Base-by-base conservation (phyloP, 352 stramenopile species). In the Globisporangium nodosum region DNA sequence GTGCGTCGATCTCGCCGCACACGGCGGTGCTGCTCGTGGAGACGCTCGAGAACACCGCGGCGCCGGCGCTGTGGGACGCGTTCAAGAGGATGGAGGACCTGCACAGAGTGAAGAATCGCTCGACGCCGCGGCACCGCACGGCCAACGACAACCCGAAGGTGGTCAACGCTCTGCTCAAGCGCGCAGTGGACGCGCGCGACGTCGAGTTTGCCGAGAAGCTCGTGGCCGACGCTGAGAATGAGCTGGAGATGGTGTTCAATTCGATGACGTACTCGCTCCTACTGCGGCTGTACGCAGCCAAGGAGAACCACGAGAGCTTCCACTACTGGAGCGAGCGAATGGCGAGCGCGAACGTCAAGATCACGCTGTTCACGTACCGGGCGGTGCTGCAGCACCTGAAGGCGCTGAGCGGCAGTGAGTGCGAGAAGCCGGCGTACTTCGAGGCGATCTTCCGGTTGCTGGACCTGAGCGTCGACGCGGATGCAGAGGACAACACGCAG, bases 201-300 rank as follows among this genome's bases (percentile, higher is more conserved):
- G 65, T 48, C 21, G 55, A 54, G 16, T 60, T 89, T 52, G 81
- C 79, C 11, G 79, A 91, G 56, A 62, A 69, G 56, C 70, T 91
- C 51, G 65, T 89, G 6, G 48, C 49, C 0, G 67, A 85, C 1
- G 78, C 75, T 2, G 51, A 70, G 35, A 54, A 68, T 1, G 51
- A 72, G 50, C 58, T 89, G 15, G 52, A 59, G 0, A 69, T 88
- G 39, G 3, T 68, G 45, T 67, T 81, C 15, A 89, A 87, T 51
- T 80, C 75, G 12, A 89, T 89, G 81, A 88, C 78, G 12, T 89
- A 86, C 54, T 84, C 78, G 49, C 50, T 91, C 30, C 84, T 90
- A 78, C 60, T 90, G 42, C 70, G 75, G 27, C 61, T 90, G 53
- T 88, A 84, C 33, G 76, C 78, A 33, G 69, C 56, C 15, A 65